A percentile compares a stretch with the other conserved stretches of the same genome.
Evolutionary conservation across 2,329 filamentous ascomycete genomes (phyloP).

Genomic region (Mycogone perniciosa): DNA sequence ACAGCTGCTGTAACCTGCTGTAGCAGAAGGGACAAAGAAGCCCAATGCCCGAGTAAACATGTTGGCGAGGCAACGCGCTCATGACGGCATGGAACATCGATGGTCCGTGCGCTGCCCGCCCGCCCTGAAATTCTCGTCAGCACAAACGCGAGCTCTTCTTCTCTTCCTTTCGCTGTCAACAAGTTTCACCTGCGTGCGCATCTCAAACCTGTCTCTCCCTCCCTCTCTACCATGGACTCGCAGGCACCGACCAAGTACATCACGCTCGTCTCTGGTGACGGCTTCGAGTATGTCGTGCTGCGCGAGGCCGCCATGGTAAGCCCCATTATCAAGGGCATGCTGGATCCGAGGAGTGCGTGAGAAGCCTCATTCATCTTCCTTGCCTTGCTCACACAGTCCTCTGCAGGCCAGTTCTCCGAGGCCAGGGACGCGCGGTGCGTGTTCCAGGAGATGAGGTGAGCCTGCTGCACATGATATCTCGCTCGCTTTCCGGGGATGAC

Average conservation of each 20-base stretch:
- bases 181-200: neutral
- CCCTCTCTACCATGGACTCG: constrained; percentile 18
- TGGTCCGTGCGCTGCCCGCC: constrained; percentile 8
- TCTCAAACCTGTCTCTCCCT: neutral
- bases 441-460: constrained; percentile 70
- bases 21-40: constrained; percentile 4
- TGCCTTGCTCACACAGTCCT: constrained; percentile 16
- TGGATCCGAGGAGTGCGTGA: constrained; percentile 58
- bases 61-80: constrained; percentile 31
- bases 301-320: constrained; percentile 65
- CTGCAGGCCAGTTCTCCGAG: constrained; percentile 57
- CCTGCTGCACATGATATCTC: neutral
- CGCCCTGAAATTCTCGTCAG: constrained; percentile 3
- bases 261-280: constrained; percentile 69
- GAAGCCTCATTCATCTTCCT: neutral
- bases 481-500: constrained; percentile 26
- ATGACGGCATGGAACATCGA: constrained; percentile 1
- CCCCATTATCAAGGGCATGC: constrained; percentile 66
- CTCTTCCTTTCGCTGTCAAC: constrained; percentile 9
- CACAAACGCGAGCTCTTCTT: constrained; percentile 4
- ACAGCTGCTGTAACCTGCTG: constrained; percentile 13
- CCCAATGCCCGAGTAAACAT: constrained; percentile 22
- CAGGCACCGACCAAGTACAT: constrained; percentile 56
- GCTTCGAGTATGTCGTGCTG: constrained; percentile 69
- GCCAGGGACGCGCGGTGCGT: constrained; percentile 56